Evolutionary conservation across 345 rosid species (phyloP).

Genomic region (Gossypium rotundifolium): DNA sequence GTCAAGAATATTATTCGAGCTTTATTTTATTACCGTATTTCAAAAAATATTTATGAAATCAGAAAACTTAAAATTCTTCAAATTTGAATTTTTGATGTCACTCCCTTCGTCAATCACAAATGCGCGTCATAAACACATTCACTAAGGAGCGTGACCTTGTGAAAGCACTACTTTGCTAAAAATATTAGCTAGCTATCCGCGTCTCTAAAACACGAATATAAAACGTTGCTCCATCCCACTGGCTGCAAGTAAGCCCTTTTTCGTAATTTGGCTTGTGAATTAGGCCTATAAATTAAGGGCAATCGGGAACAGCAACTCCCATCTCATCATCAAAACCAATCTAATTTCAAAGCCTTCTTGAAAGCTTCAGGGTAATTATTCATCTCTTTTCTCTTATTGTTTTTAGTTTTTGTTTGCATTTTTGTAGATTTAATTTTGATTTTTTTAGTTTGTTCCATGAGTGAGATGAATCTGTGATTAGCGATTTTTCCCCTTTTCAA

Average conservation of each 20-base stretch:
- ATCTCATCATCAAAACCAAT: not conserved
- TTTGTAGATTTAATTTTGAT: not conserved
- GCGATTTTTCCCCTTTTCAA: not conserved
- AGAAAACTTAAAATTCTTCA: too few relatives aligned
- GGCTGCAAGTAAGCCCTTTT: not conserved
- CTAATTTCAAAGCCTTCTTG: not conserved
- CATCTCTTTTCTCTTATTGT: too few relatives aligned
- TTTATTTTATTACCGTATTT: too few relatives aligned
- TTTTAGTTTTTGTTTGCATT: not conserved
- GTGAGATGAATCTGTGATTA: not conserved
- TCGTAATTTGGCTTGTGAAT: not conserved
- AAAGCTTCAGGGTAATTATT: not conserved
- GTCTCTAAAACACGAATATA: not conserved
- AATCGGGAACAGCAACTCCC: not conserved
- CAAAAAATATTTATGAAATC: too few relatives aligned
- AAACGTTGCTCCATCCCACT: not conserved
- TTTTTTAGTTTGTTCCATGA: not conserved
- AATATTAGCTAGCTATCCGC: not conserved
- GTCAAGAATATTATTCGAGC: fast-evolving
- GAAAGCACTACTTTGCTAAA: not conserved
- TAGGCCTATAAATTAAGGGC: not conserved
- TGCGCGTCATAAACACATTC: not conserved
- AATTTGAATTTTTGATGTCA: too few relatives aligned
- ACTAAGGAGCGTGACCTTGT: not conserved
- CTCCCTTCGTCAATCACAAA: not conserved